Evolutionary conservation across 1,139 yeast species (phyloP).

Genomic region (Yamadazyma diospyri): DNA sequence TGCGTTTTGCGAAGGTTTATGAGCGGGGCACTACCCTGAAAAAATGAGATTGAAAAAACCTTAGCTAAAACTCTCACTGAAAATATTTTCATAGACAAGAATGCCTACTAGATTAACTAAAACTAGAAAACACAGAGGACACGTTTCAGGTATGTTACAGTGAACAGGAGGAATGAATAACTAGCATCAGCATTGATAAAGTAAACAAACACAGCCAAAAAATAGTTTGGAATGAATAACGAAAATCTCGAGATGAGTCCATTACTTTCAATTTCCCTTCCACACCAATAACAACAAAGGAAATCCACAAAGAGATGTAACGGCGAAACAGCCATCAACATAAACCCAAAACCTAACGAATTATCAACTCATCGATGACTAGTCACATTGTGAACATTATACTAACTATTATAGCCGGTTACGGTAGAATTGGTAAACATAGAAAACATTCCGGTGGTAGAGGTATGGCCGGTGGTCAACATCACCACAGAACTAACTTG

Average conservation of each 20-base stretch:
- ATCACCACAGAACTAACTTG: constrained; percentile 99
- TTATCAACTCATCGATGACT: no score
- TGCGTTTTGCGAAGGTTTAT: background rate
- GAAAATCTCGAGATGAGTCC: no score
- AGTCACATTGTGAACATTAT: no score
- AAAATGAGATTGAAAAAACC: constrained; percentile 1
- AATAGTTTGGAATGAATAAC: no score
- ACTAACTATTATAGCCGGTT: constrained; percentile 80
- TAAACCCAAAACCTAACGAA: no score
- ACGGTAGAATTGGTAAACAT: constrained; percentile 99
- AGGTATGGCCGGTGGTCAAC: constrained; percentile 99
- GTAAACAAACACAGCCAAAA: no score
- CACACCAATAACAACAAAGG: no score
- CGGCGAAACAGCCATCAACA: no score
- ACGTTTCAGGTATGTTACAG: constrained; percentile 89
- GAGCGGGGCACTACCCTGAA: background rate
- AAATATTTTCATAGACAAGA: constrained; percentile 5
- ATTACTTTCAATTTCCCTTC: no score
- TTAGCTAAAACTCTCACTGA: constrained; percentile 4
- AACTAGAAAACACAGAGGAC: constrained; percentile 99
- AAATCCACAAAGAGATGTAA: no score
- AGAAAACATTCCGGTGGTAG: constrained; percentile 99
- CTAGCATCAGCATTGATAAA: no score
- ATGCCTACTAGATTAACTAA: constrained; percentile 99
- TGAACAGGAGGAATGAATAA: background rate